Base-by-base conservation (phyloP, 2,329 filamentous ascomycete species). In the Capronia americana region DNA sequence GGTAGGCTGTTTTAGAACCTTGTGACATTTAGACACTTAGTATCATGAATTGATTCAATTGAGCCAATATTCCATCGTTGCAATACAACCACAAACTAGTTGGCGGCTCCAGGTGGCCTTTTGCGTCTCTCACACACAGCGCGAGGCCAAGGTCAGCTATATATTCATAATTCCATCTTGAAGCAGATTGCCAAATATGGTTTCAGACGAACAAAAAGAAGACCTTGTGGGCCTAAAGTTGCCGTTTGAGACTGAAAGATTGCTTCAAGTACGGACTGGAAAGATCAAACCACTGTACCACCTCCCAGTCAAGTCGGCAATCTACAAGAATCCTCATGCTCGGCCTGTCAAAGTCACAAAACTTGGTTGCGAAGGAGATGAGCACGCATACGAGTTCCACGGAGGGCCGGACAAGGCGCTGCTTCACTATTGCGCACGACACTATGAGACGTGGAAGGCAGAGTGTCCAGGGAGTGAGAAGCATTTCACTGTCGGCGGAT, bases 331-430 rank as follows among this genome's bases (percentile, higher is more conserved):
- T 63, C 30, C 51, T n/a, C 61, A 32, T 44, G 32, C 51, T 26
- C 28, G 14, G 10, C 30, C 38, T 26, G 61, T 59, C 51, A 57
- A 57, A 41, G 61, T 63, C 32, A 63, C 61, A 23, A 41, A 41
- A 20, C 30, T 82, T 1, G 88, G 88, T 0, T 81, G 89, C 17
- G 80, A 84, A 14, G 82, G 77, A 5, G 88, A 90, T 66, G 86
- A 89, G 72, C 87, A 90, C 64, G 86, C 88, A 63, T 83, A 81
- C 26, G 84, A 82, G 0, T 86, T 87, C 62, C 88, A 90, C 66
- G 87, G 87, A 5, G 87, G 87, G 0, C 75, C 77, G 0, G 88
- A 91, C 67, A 90, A 90, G 75, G 88, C 88, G 0, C 79, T 90
- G 10, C 83, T 88, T 38, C 74, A 78, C 83, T 88, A 90, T 71